phyloP scores from a whole-genome alignment of 306 rosid genomes.

The Luffa acutangula region DNA sequence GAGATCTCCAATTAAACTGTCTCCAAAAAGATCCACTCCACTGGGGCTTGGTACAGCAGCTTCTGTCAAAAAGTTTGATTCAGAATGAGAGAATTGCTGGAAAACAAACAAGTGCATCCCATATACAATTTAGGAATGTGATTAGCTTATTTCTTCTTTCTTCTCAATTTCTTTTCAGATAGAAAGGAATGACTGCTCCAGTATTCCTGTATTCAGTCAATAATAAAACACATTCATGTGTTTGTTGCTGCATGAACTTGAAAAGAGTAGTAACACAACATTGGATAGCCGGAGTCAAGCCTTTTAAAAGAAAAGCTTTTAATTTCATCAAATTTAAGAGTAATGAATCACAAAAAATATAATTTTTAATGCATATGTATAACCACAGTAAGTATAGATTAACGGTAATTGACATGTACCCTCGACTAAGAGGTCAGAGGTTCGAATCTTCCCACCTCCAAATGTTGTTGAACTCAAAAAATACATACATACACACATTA shows the following conservation, averaged over 20 bases:
- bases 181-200: neutral
- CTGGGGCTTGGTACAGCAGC: constrained; percentile 51
- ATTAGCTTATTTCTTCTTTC: neutral
- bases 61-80: constrained; percentile 45
- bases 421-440: no score
- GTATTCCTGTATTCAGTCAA: neutral
- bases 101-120: neutral
- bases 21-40: constrained; percentile 73
- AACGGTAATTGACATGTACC: no score
- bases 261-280: neutral
- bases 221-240: neutral
- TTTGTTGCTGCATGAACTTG: neutral
- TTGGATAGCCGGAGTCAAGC: neutral
- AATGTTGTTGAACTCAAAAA: no score
- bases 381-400: no score
- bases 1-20: constrained; percentile 74
- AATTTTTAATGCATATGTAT: no score
- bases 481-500: no score
- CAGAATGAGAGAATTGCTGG: constrained; percentile 4
- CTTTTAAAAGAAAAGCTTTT: no score
- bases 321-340: no score
- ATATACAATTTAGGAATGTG: neutral
- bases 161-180: neutral
- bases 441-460: no score
- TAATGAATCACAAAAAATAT: no score